Evolutionary conservation across 2,329 filamentous ascomycete species (phyloP), one percentile per base, ranked within the genome.

Genomic region (Diaporthe humulicola): DNA sequence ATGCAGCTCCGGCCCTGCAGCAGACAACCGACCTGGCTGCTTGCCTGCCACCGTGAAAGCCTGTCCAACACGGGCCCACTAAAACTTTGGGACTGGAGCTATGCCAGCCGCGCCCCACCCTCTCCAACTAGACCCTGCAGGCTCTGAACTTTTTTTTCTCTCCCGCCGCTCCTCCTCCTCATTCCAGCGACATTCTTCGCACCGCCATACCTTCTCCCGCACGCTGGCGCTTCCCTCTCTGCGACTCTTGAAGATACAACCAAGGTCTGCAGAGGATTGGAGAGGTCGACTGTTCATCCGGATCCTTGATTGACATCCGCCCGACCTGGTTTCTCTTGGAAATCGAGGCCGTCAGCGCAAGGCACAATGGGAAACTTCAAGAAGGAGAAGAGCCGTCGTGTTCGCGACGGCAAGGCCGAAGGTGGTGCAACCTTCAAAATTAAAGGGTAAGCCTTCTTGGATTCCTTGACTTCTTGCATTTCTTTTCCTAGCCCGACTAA

Each of bases 341-440:
- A 36, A 30, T 57, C 28, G 15, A 40, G 15, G 10, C 22, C 22
- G 30, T 9, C n/a, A 40, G 40, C 15, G n/a, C 9, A 45, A 25
- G 42, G 9, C 45, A 69, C 74, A 56, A 98, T 98, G 95, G 95
- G 95, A 86, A 93, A 92, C 80, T 93, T 91, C 81, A 98, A 98
- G 90, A 98, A 98, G 86, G 96, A 98, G 86, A 92, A 92, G 78
- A 90, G 88, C 84, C 93, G 96, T 86, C 93, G 94, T 84, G 90
- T 90, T 87, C 94, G 95, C 84, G 92, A 98, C 90, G 95, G 95
- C 79, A 96, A 96, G 87, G 90, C 90, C 48, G 57, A 45, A 15
- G 74, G 74, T 67, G 90, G 91, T 78, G 93, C 97, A 91, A 95
- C 95, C 83, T 95, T 98, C 81, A 98, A 98, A 87, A 94, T 98